Conservation (phyloP, 345 rosid species). For the Pistacia atlantica region DNA sequence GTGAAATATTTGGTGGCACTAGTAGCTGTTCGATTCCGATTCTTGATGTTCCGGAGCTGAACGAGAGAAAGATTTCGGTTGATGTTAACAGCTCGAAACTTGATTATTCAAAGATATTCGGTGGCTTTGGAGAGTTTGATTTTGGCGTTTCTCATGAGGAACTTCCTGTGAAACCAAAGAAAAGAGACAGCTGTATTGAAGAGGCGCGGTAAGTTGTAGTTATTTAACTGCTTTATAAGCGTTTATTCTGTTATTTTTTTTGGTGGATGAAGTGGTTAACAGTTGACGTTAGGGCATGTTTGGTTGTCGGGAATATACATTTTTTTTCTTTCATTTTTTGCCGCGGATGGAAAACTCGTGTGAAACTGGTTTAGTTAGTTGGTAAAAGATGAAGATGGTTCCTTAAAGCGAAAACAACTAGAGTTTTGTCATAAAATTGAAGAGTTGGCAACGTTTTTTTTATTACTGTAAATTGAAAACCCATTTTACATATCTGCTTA, state of each 20-base stretch:
- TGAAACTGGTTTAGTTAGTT: not conserved
- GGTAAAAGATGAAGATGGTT: not conserved
- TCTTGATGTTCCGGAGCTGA: slow-evolving; percentile 74
- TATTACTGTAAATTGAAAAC: not conserved
- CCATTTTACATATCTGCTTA: not conserved
- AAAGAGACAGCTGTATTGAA: slow-evolving; percentile 20
- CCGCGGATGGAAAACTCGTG: not conserved
- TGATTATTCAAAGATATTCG: slow-evolving; percentile 79
- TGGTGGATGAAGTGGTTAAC: not conserved
- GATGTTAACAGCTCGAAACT: slow-evolving; percentile 60
- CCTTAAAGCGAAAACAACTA: not conserved
- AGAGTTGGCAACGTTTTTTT: not conserved
- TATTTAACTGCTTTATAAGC: not conserved
- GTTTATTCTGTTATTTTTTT: not conserved
- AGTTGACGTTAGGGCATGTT: slow-evolving; percentile 5
- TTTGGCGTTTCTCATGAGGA: slow-evolving; percentile 60
- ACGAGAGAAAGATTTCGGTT: slow-evolving; percentile 44
- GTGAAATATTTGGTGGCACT: slow-evolving; percentile 71
- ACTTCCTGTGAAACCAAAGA: slow-evolving; percentile 42
- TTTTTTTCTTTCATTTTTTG: not conserved
- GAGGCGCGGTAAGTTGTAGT: slow-evolving; percentile 37
- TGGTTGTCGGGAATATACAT: not conserved
- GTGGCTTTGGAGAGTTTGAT: slow-evolving; percentile 58
- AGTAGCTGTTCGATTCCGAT: slow-evolving; percentile 80
- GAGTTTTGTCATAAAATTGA: not conserved